phyloP scores from a whole-genome alignment of 1,284 basidiomycete genomes.

The Marasmius fiardii region DNA sequence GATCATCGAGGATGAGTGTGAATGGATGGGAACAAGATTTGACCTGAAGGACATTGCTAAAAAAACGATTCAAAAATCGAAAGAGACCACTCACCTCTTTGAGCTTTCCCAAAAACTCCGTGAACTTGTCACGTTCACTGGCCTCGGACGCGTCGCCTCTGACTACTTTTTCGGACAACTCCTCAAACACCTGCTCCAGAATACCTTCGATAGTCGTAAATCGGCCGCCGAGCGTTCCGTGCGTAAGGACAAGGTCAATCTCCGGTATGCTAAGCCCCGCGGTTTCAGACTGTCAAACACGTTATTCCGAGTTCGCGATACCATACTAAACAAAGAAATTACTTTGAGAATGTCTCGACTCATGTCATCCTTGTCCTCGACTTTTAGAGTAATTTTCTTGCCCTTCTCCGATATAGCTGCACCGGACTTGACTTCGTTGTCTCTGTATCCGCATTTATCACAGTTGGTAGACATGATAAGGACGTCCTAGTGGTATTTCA shows the following conservation, averaged over 20 bases:
- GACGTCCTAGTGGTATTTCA: constrained; percentile 66
- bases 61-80: not conserved
- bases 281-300: constrained; percentile 78
- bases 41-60: constrained; percentile 42
- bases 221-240: constrained; percentile 95
- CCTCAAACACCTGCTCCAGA: constrained; percentile 92
- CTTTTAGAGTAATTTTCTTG: constrained; percentile 85
- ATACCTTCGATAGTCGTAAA: constrained; percentile 98
- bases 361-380: constrained; percentile 94
- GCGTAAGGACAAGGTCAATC: constrained; percentile 89
- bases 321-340: too few relatives aligned
- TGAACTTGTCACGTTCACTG: constrained; percentile 48
- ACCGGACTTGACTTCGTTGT: constrained; percentile 97
- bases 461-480: constrained; percentile 99
- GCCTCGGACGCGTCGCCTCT: constrained; percentile 53
- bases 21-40: constrained; percentile 78
- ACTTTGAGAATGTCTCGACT: constrained; percentile 93
- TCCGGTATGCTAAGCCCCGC: constrained; percentile 92
- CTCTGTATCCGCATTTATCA: constrained; percentile 90
- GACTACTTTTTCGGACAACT: constrained; percentile 90
- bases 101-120: constrained; percentile 75
- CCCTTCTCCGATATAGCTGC: constrained; percentile 84
- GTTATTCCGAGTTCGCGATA: too few relatives aligned
- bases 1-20: constrained; percentile 94
- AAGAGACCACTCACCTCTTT: constrained; percentile 54